Conservation (phyloP, 176 grass and related monocot species). For the Pharus latifolius region DNA sequence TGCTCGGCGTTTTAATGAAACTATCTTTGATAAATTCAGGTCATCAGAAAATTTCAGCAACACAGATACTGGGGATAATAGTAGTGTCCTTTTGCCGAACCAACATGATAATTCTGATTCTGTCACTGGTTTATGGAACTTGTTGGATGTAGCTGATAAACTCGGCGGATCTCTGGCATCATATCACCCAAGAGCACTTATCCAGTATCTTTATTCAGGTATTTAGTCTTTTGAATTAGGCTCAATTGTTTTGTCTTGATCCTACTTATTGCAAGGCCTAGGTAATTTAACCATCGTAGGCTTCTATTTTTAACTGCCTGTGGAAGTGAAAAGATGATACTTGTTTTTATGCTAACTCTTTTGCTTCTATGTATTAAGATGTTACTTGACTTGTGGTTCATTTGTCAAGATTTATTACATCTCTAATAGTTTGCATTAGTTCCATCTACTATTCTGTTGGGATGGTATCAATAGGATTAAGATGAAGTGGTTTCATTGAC, state of each 20-base stretch:
- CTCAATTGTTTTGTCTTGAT: background rate
- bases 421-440: no score
- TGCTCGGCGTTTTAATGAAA: conserved; percentile 26
- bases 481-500: background rate
- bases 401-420: background rate
- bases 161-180: conserved; percentile 47
- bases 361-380: background rate
- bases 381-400: background rate
- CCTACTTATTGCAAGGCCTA: background rate
- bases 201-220: conserved; percentile 94
- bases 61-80: conserved; percentile 16
- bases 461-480: background rate
- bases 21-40: conserved; percentile 31
- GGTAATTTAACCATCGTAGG: background rate
- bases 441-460: background rate
- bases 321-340: background rate
- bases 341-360: conserved; percentile 2
- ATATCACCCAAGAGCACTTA: conserved; percentile 67
- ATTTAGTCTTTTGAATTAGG: conserved; percentile 1
- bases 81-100: background rate
- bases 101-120: conserved; percentile 20
- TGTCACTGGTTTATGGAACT: conserved; percentile 30
- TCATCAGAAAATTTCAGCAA: conserved; percentile 25
- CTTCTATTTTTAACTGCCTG: conserved; percentile 2
- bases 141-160: conserved; percentile 64